phyloP scores from a whole-genome alignment of 1,284 basidiomycete species.

The Irpex sp. region DNA sequence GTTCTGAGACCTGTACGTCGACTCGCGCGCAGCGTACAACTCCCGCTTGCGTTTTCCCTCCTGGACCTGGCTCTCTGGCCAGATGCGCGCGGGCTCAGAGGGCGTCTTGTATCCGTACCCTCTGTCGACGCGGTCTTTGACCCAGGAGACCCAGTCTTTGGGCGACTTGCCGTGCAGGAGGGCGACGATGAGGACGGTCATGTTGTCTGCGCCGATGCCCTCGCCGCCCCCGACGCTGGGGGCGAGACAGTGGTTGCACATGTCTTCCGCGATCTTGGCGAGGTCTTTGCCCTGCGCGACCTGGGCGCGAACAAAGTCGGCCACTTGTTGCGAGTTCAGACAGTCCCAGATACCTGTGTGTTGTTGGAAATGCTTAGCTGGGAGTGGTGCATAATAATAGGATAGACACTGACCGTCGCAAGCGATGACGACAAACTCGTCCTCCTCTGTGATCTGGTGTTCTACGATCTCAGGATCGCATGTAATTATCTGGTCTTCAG shows the following conservation, averaged over 20 bases:
- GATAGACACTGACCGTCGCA: constrained; percentile 80
- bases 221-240: constrained; percentile 88
- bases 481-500: constrained; percentile 95
- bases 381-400: not conserved
- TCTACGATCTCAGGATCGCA: constrained; percentile 88
- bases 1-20: not conserved
- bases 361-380: constrained; percentile 5
- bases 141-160: constrained; percentile 92
- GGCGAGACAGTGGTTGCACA: constrained; percentile 93
- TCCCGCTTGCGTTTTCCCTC: not conserved
- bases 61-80: not conserved
- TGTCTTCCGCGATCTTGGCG: constrained; percentile 78
- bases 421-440: constrained; percentile 94
- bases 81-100: constrained; percentile 52
- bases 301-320: constrained; percentile 84
- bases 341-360: constrained; percentile 96
- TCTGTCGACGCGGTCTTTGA: constrained; percentile 78
- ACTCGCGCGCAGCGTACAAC: not conserved
- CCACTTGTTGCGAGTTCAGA: constrained; percentile 86
- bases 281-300: constrained; percentile 81
- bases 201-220: constrained; percentile 98
- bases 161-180: constrained; percentile 82
- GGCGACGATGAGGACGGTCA: constrained; percentile 93
- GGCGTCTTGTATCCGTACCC: constrained; percentile 74
- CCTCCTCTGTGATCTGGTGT: constrained; percentile 81